Conservation (phyloP, 2,329 filamentous ascomycete species). For the Aspergillus sp. region DNA sequence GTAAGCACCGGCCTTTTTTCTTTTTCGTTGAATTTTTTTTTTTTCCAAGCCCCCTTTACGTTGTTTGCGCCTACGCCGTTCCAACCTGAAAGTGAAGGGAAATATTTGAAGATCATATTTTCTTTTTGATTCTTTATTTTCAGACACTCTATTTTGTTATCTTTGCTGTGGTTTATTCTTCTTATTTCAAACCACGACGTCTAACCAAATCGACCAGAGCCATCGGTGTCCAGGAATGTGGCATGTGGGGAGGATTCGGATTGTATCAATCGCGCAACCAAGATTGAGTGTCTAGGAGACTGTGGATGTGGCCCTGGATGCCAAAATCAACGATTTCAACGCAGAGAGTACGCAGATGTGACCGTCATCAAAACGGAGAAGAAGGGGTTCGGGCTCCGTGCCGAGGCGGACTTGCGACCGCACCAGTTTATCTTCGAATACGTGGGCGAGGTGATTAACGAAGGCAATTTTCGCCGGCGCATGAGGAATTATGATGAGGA, state of each 20-base stretch:
- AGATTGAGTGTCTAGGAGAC: conserved; percentile 88
- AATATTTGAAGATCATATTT: neutral
- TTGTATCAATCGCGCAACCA: conserved; percentile 96
- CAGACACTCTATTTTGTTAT: neutral
- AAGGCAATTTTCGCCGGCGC: conserved; percentile 79
- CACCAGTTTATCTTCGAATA: conserved; percentile 98
- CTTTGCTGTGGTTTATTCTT: conserved; percentile 3
- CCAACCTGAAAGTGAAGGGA: neutral
- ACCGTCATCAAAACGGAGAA: conserved; percentile 97
- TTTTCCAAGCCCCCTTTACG: neutral
- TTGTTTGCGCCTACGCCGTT: neutral
- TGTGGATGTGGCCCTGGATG: conserved; percentile 84
- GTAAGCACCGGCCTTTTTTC: conserved; percentile 53
- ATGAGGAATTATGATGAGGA: conserved; percentile 93
- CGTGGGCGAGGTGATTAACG: conserved; percentile 96
- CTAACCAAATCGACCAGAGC: conserved; percentile 43
- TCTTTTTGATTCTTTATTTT: conserved; percentile 1
- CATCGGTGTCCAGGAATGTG: conserved; percentile 57
- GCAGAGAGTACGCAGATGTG: conserved; percentile 82
- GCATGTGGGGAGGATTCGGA: conserved; percentile 95
- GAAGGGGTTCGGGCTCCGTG: conserved; percentile 89
- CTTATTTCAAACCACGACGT: conserved; percentile 1
- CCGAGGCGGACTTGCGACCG: conserved; percentile 69
- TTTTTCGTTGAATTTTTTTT: neutral
- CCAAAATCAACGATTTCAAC: conserved; percentile 92